Evolutionary conservation across 1,284 basidiomycete species (phyloP).

Genomic region (Ganoderma leucocontextum): DNA sequence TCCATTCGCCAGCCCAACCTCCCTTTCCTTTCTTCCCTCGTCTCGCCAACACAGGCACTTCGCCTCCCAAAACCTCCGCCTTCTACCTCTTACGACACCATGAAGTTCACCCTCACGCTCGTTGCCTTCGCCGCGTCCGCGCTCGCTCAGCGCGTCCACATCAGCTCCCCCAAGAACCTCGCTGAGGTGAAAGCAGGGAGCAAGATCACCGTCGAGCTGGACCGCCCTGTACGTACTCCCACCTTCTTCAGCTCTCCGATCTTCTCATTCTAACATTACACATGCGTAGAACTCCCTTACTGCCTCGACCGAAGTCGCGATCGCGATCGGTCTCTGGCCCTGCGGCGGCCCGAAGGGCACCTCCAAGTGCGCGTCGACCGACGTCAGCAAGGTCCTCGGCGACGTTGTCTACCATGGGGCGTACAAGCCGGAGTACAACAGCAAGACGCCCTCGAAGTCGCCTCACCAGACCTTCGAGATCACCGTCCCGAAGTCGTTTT

Average conservation of each 20-base stretch:
- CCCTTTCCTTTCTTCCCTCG: background rate
- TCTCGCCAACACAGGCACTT: background rate
- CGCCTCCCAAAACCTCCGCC: background rate
- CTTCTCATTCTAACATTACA: background rate
- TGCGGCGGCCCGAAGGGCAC: conserved; percentile 40
- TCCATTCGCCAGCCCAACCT: background rate
- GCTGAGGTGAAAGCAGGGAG: conserved; percentile 45
- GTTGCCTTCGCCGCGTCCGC: conserved; percentile 37
- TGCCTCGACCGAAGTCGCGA: conserved; percentile 50
- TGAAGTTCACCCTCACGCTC: conserved; percentile 37
- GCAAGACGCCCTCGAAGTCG: conserved; percentile 39
- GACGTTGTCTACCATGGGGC: conserved; percentile 53
- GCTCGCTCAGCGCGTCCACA: conserved; percentile 49
- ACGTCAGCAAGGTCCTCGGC: conserved; percentile 48
- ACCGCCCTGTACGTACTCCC: conserved; percentile 49
- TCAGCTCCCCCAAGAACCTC: conserved; percentile 47
- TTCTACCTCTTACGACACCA: conserved; percentile 5
- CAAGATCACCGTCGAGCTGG: conserved; percentile 50
- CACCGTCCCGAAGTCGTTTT: conserved; percentile 46
- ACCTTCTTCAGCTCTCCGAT: no score
- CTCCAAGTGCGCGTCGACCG: conserved; percentile 37
- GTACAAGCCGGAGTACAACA: conserved; percentile 48
- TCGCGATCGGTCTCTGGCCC: conserved; percentile 50
- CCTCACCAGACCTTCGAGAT: conserved; percentile 62
- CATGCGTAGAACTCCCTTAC: conserved; percentile 47